These are phyloP conservation scores for Nidularia pulvinata DNA, from an alignment of 768 basidiomycete genomes.

Conservation along the genomic window DNA sequence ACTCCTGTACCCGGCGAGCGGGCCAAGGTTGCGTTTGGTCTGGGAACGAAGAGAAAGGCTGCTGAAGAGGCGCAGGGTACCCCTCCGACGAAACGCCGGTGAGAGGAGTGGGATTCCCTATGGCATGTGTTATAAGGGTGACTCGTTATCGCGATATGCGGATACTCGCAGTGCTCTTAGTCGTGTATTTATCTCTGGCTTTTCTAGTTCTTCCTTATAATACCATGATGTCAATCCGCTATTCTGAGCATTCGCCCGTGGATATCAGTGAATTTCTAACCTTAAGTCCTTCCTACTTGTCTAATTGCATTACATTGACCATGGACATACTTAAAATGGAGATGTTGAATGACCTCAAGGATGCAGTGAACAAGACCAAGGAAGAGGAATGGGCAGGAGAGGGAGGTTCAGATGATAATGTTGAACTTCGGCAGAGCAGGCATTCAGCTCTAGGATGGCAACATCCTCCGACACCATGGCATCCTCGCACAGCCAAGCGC, in stretches of 20 bases:
- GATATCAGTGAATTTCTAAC: too few species aligned
- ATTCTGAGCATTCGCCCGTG: too few species aligned
- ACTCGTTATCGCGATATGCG: neutral
- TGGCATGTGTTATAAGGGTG: neutral
- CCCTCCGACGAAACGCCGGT: slow-evolving; percentile 64
- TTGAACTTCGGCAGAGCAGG: slow-evolving; percentile 73
- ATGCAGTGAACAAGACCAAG: slow-evolving; percentile 63
- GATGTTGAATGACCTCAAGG: slow-evolving; percentile 79
- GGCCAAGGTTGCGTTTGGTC: slow-evolving; percentile 75
- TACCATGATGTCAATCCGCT: too few species aligned
- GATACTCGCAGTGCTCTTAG: too few species aligned
- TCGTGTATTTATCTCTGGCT: too few species aligned
- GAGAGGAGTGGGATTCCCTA: slow-evolving; percentile 5
- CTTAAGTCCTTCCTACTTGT: too few species aligned
- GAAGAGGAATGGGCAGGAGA: slow-evolving; percentile 41
- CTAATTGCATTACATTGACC: too few species aligned
- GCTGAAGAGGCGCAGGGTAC: slow-evolving; percentile 65
- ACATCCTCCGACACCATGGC: slow-evolving; percentile 91
- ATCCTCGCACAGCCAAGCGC: slow-evolving; percentile 64
- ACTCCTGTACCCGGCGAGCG: slow-evolving; percentile 67
- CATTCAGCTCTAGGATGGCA: slow-evolving; percentile 85
- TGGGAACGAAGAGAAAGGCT: slow-evolving; percentile 81
- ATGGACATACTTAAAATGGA: slow-evolving; percentile 34
- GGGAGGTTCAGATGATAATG: slow-evolving; percentile 17
- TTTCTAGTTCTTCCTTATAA: too few species aligned